Evolutionary conservation across 1,139 yeast species (phyloP).

Genomic region (Zygosaccharomyces pseudobailii): DNA sequence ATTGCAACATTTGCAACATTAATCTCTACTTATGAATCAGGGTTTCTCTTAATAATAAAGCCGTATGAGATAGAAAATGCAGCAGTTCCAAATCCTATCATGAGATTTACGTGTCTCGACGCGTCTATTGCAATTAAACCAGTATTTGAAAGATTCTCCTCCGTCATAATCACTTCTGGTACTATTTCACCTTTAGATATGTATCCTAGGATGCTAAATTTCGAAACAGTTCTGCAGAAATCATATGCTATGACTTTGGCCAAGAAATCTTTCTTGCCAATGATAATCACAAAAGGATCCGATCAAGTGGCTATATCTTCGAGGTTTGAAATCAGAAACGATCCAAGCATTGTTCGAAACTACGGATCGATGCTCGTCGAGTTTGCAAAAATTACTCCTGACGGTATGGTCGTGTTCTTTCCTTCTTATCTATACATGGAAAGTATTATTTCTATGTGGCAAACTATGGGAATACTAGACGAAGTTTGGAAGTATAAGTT

Average conservation of each 20-base stretch:
- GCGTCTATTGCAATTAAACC: constrained; percentile 98
- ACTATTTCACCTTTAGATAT: constrained; percentile 97
- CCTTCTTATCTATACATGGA: constrained; percentile 98
- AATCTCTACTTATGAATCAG: constrained; percentile 90
- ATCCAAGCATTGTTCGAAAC: constrained; percentile 94
- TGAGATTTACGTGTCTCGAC: constrained; percentile 90
- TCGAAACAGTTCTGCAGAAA: constrained; percentile 90
- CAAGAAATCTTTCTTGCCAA: constrained; percentile 85
- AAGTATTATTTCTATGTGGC: constrained; percentile 97
- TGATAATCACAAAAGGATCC: constrained; percentile 94
- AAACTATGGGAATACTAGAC: constrained; percentile 92
- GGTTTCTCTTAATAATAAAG: constrained; percentile 85
- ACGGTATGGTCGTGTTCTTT: constrained; percentile 95
- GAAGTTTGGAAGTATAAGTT: constrained; percentile 98
- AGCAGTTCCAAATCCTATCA: constrained; percentile 95
- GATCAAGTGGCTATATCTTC: constrained; percentile 97
- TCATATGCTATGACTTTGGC: constrained; percentile 95
- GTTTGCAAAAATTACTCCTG: constrained; percentile 93
- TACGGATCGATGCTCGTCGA: constrained; percentile 90
- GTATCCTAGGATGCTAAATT: constrained; percentile 96
- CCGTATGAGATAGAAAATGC: constrained; percentile 97
- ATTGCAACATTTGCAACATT: constrained; percentile 96
- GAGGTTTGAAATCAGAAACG: constrained; percentile 92
- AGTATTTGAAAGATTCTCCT: constrained; percentile 87
- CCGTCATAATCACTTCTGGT: constrained; percentile 94